A percentile compares a stretch with the other conserved stretches of the same genome.
Conservation (phyloP, 768 basidiomycete genomes). For the Termitomyces sp. region DNA sequence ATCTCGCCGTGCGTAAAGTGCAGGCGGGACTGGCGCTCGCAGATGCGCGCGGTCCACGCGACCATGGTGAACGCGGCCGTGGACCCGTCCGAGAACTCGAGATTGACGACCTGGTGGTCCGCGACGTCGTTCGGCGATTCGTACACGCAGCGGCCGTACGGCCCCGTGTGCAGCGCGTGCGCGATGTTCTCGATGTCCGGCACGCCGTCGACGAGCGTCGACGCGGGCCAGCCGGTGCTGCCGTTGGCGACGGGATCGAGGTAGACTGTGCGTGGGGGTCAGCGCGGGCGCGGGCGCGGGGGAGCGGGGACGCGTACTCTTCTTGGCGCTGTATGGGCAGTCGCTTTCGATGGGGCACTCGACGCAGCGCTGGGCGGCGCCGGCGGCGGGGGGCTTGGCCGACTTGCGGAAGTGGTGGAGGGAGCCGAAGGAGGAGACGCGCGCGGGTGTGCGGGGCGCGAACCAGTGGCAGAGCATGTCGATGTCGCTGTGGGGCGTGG, state of each 20-base stretch:
- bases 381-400: slow-evolving; percentile 65
- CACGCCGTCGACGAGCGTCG: slow-evolving; percentile 67
- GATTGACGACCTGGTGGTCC: slow-evolving; percentile 88
- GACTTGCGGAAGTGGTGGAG: slow-evolving; percentile 75
- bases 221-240: slow-evolving; percentile 57
- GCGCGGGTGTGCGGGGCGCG: slow-evolving; percentile 53
- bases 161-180: slow-evolving; percentile 59
- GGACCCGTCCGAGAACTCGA: slow-evolving; percentile 77
- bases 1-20: slow-evolving; percentile 88
- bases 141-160: slow-evolving; percentile 83
- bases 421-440: slow-evolving; percentile 84
- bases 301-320: slow-evolving; percentile 39
- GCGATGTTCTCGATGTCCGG: slow-evolving; percentile 87
- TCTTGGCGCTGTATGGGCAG: slow-evolving; percentile 86
- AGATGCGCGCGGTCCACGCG: slow-evolving; percentile 74
- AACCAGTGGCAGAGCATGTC: slow-evolving; percentile 81
- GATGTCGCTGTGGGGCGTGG: slow-evolving; percentile 54
- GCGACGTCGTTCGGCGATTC: slow-evolving; percentile 83
- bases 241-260: slow-evolving; percentile 64
- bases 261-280: slow-evolving; percentile 53
- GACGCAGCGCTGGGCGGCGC: slow-evolving; percentile 63
- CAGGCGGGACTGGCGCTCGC: slow-evolving; percentile 77
- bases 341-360: slow-evolving; percentile 68
- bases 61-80: slow-evolving; percentile 90
- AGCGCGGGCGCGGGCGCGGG: not conserved